Conservation (phyloP, 2,329 filamentous ascomycete genomes). For the Tolypocladium endophyticum region DNA sequence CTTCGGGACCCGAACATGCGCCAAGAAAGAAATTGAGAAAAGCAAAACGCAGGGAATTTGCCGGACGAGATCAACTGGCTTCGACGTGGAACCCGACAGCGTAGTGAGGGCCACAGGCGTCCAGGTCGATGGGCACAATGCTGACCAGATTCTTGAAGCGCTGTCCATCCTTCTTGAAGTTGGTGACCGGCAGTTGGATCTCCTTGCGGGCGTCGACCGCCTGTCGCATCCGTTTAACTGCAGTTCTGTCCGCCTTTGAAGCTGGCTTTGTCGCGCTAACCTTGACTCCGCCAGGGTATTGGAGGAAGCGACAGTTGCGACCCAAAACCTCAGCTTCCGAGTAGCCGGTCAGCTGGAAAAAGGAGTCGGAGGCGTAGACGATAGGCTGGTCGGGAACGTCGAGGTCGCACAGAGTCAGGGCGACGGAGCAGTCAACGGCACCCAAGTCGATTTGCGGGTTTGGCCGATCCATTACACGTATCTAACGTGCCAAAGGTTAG, state of each 20-base stretch:
- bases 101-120: constrained; percentile 54
- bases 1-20: not conserved
- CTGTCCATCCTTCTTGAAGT: constrained; percentile 73
- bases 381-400: constrained; percentile 65
- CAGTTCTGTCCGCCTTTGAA: constrained; percentile 29
- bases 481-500: constrained; percentile 16
- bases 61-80: constrained; percentile 26
- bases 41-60: not conserved
- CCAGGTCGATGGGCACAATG: constrained; percentile 71
- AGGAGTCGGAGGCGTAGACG: constrained; percentile 75
- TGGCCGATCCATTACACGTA: constrained; percentile 56
- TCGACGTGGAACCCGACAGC: constrained; percentile 77
- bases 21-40: not conserved
- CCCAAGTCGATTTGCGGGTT: constrained; percentile 72
- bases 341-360: constrained; percentile 72
- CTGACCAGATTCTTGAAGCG: constrained; percentile 73
- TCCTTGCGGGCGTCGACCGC: constrained; percentile 35
- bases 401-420: constrained; percentile 74
- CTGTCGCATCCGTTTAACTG: constrained; percentile 42
- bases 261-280: not conserved
- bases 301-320: constrained; percentile 75
- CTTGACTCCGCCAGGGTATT: constrained; percentile 52
- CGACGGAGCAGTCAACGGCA: constrained; percentile 73
- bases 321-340: constrained; percentile 63
- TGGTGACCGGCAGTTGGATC: constrained; percentile 49